Evolutionary conservation across 768 basidiomycete genomes (phyloP), one percentile per base, ranked within the genome.

Genomic region (Royoungia palumana): DNA sequence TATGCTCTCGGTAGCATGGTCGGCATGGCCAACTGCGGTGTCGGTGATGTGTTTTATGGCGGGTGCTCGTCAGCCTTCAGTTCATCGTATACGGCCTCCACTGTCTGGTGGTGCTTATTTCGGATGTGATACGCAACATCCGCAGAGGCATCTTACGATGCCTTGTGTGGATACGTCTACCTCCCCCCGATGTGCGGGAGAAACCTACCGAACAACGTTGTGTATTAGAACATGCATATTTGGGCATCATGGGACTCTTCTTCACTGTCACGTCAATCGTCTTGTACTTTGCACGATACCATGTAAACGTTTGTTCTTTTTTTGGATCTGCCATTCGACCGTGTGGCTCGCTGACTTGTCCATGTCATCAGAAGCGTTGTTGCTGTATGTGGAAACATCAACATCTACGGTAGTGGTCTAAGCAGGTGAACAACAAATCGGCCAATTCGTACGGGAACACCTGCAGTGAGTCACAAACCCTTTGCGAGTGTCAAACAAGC

Each of bases 1-100:
- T 67, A 64, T 88, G 21, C 70, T 75, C 8, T 62, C 79, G 21
- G 79, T 87, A 7, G 82, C 85, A 4, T 87, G 77, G 68, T 68
- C 69, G 0, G 79, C 78, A 3, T 87, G 82, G 80, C 83, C 86
- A 0, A 62, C 67, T 14, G 85, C 81, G 0, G 83, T 85, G 21
- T 62, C 85, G 12, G 68, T 80, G 8, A 72, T 81, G 49, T 85
- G 75, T 38, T 81, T 79, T 54, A 24, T 76, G 1, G 72, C 83
- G 2, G 86, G 27, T 82, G 1, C 59, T 85, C 10, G 68, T 87
- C 70, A 76, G 73, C 7, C 66, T 87, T 38, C 86, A 88, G 66
- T 87, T 84, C 65, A 67, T 87, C 17, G 76, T 83, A 17, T 85
- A 72, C 61, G 80, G 81, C 2, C 58, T 71, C 4, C 65, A 55